Conservation (phyloP, 768 basidiomycete species). For the button mushroom (Agaricus bisporus) region DNA sequence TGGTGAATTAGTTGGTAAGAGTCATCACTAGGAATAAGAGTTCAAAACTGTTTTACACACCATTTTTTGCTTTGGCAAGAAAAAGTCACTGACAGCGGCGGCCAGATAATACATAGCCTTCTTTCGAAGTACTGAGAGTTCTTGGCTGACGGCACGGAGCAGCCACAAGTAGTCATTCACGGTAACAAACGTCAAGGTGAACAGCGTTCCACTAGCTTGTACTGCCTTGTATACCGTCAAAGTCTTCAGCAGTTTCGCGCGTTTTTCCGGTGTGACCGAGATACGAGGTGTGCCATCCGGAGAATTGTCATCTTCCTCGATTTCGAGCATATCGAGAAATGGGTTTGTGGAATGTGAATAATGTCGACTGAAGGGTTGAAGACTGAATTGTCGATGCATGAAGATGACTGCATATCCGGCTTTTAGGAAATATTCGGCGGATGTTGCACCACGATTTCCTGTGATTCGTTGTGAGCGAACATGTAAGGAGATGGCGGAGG, state of each 20-base stretch:
- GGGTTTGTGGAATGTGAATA: constrained; percentile 98
- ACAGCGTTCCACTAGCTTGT: constrained; percentile 65
- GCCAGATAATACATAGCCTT: constrained; percentile 93
- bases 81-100: constrained; percentile 97
- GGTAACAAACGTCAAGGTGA: constrained; percentile 86
- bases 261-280: constrained; percentile 60
- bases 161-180: constrained; percentile 97
- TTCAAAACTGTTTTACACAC: constrained; percentile 36
- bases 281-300: constrained; percentile 40
- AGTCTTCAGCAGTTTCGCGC: constrained; percentile 61
- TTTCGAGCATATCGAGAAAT: constrained; percentile 91
- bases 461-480: constrained; percentile 7
- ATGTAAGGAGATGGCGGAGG: background rate
- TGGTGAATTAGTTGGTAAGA: background rate
- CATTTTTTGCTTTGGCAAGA: constrained; percentile 87
- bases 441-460: constrained; percentile 96
- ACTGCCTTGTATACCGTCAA: constrained; percentile 78
- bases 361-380: constrained; percentile 95
- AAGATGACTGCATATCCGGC: constrained; percentile 97
- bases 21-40: background rate
- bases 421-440: constrained; percentile 95
- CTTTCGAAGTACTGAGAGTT: constrained; percentile 63
- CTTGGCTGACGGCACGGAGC: constrained; percentile 74
- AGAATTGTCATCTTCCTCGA: constrained; percentile 31
- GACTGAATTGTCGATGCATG: constrained; percentile 96